Base-by-base conservation (phyloP, 179 eudicot genomes). In the Silene noctiflora region DNA sequence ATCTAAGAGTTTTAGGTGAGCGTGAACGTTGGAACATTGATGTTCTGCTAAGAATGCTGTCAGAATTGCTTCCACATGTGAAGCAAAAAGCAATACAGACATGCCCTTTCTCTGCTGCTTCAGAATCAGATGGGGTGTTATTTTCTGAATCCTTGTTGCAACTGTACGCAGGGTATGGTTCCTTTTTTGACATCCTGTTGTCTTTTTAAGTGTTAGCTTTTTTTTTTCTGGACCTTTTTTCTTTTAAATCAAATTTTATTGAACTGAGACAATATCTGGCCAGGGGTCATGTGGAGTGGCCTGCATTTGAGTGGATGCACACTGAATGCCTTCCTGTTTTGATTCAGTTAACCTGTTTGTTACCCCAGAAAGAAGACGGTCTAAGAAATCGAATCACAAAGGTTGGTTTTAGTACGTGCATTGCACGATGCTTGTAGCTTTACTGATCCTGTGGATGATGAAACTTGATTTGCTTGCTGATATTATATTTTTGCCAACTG, bases 11-110 rank as follows among this genome's bases (percentile, higher is more conserved):
- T 76, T 82, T 95, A 74, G 99, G 99, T 73, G 99, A 95, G 85
- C 92, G 98, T 78, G 99, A 95, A 79, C 96, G 99, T 61, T 95
- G 99, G 99, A 93, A 85, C 81, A 83, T 93, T 78, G 99, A 96
- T 85, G 96, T 93, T 78, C 80, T 96, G 55, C 78, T 96, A 60
- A 89, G 96, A 76, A 89, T 96, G 86, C 85, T 96, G 68, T 78
- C 83, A 69, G 91, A 91, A 75, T 78, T 96, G 85, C 96, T 96
- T 85, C 90, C 97, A 59, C 85, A 67, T 81, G 84, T 91, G 76
- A 86, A 88, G 75, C 88, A 80, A 70, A 91, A 90, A 85, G 88
- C 92, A 72, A 84, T 90, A 67, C 90, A 90, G 82, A 93, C 98
- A 14, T 96, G 99, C 77, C 99, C 94, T 17, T 89, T 90, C 75